A percentile compares a stretch with the other conserved stretches of the same genome.
Evolutionary conservation across 1,284 basidiomycete genomes (phyloP).

Genomic region (Leccinum pachyderme): DNA sequence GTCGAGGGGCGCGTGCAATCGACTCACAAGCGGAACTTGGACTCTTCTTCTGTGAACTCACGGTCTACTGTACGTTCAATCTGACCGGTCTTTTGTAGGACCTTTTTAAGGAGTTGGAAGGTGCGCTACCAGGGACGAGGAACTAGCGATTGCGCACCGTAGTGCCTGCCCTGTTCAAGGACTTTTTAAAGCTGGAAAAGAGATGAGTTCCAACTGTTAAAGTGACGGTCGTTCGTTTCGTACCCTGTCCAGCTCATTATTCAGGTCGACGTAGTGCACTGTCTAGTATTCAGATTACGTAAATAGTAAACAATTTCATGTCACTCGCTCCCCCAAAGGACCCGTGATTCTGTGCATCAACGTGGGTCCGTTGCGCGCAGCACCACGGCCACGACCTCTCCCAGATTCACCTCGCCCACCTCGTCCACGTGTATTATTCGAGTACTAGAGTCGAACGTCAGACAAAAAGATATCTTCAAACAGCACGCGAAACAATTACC

Average conservation of each 20-base stretch:
- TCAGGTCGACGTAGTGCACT: not conserved
- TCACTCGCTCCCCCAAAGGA: conserved; percentile 20
- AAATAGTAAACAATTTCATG: conserved; percentile 12
- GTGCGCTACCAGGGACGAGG: not conserved
- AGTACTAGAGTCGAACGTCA: conserved; percentile 11
- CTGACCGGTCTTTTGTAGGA: conserved; percentile 96
- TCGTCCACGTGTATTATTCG: conserved; percentile 21
- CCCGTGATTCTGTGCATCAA: conserved; percentile 22
- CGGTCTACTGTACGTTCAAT: conserved; percentile 94
- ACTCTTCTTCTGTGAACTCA: conserved; percentile 92
- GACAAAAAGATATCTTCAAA: not conserved
- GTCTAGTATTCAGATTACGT: conserved; percentile 17
- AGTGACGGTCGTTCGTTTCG: not conserved
- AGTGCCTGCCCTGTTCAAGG: conserved; percentile 89
- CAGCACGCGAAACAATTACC: conserved; percentile 14
- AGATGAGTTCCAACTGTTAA: conserved; percentile 6
- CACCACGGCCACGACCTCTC: conserved; percentile 25
- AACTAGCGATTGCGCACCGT: conserved; percentile 49
- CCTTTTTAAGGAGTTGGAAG: conserved; percentile 39
- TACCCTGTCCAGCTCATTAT: conserved; percentile 53
- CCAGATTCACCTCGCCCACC: conserved; percentile 24
- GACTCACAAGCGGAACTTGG: conserved; percentile 83
- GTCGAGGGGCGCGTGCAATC: not conserved
- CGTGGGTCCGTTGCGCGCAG: conserved; percentile 13
- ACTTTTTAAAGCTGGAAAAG: conserved; percentile 83